Evolutionary conservation across 805 yeast genomes (phyloP).

Genomic region (Yamadazyma akitaensis): DNA sequence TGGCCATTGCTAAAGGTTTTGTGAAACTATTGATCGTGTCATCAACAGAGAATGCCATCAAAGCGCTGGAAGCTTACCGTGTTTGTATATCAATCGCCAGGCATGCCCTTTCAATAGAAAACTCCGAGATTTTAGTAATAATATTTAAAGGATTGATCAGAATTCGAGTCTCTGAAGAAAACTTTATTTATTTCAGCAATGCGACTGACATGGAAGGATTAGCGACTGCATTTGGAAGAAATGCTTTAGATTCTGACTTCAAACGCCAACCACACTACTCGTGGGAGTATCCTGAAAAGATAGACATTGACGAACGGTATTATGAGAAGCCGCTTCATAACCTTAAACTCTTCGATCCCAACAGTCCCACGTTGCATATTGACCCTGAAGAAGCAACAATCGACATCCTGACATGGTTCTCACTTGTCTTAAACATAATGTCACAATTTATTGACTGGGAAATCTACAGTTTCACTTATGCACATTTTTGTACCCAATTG

Average conservation of each 20-base stretch:
- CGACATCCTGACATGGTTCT: conserved; percentile 52
- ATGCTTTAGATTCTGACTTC: conserved; percentile 26
- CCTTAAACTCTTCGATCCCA: conserved; percentile 17
- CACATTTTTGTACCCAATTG: conserved; percentile 70
- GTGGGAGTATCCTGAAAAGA: conserved; percentile 64
- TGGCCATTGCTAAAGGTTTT: conserved; percentile 23
- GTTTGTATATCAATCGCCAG: conserved; percentile 35
- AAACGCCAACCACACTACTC: conserved; percentile 20
- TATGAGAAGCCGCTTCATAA: conserved; percentile 40
- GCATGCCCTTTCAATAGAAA: conserved; percentile 30
- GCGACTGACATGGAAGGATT: conserved; percentile 66
- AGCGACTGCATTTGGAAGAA: conserved; percentile 56
- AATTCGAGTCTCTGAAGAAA: conserved; percentile 47
- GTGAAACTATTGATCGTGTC: conserved; percentile 24
- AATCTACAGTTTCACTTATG: conserved; percentile 58
- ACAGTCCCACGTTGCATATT: conserved; percentile 18
- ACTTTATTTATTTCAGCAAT: conserved; percentile 45
- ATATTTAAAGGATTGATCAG: conserved; percentile 52
- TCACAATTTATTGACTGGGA: conserved; percentile 66
- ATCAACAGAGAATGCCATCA: conserved; percentile 19
- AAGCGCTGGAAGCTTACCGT: conserved; percentile 28
- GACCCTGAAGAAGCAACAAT: conserved; percentile 19
- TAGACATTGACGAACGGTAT: conserved; percentile 42
- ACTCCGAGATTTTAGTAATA: conserved; percentile 40
- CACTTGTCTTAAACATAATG: conserved; percentile 46